phyloP scores from a whole-genome alignment of 257 asterid genomes.

The Schizonepeta tenuifolia region DNA sequence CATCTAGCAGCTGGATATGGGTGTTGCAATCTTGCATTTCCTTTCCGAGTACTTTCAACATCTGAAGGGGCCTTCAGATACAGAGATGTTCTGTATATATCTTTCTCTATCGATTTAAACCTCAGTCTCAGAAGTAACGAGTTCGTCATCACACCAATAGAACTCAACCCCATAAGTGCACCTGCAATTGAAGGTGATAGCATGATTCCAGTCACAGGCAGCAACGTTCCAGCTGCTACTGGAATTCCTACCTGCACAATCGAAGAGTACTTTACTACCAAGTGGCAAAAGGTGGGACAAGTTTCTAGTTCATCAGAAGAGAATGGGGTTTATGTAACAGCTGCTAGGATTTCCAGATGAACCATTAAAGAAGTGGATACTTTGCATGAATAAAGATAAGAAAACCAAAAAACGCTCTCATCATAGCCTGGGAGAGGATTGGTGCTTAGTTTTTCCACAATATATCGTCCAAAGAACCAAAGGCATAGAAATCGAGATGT shows the following conservation, averaged over 20 bases:
- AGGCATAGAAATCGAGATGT: background rate
- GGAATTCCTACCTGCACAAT: slow-evolving; percentile 83
- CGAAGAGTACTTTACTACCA: background rate
- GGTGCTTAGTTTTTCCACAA: background rate
- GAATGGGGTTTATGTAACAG: no score
- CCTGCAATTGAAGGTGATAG: slow-evolving; percentile 98
- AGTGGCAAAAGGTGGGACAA: background rate
- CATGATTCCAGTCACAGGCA: slow-evolving; percentile 90
- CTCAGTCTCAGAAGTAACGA: slow-evolving; percentile 78
- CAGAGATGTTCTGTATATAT: slow-evolving; percentile 42
- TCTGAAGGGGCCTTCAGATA: slow-evolving; percentile 46
- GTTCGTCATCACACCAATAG: slow-evolving; percentile 92
- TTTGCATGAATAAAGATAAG: background rate
- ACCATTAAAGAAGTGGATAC: background rate
- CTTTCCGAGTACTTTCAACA: slow-evolving; percentile 36
- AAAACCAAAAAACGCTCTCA: background rate
- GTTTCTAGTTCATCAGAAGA: background rate
- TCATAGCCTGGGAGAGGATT: background rate
- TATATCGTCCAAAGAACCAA: background rate
- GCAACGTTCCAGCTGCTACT: slow-evolving; percentile 88
- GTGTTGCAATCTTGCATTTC: slow-evolving; percentile 44
- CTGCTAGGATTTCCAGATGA: background rate
- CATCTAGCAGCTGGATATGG: slow-evolving; percentile 55
- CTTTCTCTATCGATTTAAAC: slow-evolving; percentile 49
- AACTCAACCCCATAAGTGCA: slow-evolving; percentile 97